Percentiles rank a stretch among this genome's conserved stretches.
These are phyloP conservation scores for Leptosphaerulina australis DNA, from an alignment of 2,329 filamentous ascomycete genomes.

Conservation along the genomic window DNA sequence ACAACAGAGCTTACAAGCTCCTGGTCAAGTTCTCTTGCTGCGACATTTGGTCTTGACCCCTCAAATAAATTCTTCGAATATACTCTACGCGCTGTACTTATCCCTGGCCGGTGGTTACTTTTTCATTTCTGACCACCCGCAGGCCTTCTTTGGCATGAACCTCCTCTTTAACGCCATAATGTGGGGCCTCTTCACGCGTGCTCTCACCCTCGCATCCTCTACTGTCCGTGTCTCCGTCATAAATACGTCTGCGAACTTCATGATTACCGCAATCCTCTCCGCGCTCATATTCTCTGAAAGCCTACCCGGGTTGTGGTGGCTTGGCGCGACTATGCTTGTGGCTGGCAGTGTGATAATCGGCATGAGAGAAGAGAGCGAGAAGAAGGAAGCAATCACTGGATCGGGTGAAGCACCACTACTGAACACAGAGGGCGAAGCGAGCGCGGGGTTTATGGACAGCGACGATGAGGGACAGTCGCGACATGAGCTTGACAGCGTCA, in stretches of 20 bases:
- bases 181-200: slow-evolving; percentile 83
- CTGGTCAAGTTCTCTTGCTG: slow-evolving; percentile 58
- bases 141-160: slow-evolving; percentile 78
- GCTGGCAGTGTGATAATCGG: slow-evolving; percentile 81
- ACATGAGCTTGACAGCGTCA: slow-evolving; percentile 41
- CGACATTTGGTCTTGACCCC: slow-evolving; percentile 53
- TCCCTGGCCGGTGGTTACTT: background rate
- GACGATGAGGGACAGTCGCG: slow-evolving; percentile 31
- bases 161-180: slow-evolving; percentile 78
- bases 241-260: slow-evolving; percentile 82
- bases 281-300: slow-evolving; percentile 72
- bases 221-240: slow-evolving; percentile 82
- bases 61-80: slow-evolving; percentile 58
- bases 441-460: slow-evolving; percentile 48
- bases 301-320: slow-evolving; percentile 76
- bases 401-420: slow-evolving; percentile 32
- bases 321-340: slow-evolving; percentile 73
- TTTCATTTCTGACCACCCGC: background rate
- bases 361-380: slow-evolving; percentile 63
- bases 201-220: slow-evolving; percentile 73
- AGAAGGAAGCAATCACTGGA: slow-evolving; percentile 37
- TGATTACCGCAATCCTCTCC: slow-evolving; percentile 76
- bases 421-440: slow-evolving; percentile 22
- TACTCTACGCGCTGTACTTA: slow-evolving; percentile 55
- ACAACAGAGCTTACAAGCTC: slow-evolving; percentile 65